Percentiles rank a stretch among this genome's conserved stretches.
phyloP scores from a whole-genome alignment of 164 flowering plant species.

The Aristolochia fimbriata region DNA sequence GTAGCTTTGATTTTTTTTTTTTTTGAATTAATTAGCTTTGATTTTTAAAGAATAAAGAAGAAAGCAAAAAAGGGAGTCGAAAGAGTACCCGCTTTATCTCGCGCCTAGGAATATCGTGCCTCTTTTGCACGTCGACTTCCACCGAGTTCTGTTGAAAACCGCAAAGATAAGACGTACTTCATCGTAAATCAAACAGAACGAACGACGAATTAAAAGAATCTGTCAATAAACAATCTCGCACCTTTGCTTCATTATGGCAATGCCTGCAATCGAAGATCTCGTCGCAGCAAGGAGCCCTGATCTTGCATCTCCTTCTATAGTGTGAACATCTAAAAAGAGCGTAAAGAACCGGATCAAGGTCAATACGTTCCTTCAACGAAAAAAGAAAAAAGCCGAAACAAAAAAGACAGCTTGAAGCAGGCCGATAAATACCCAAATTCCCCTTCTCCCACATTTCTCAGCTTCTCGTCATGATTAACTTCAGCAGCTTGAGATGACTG shows the following conservation, averaged over 20 bases:
- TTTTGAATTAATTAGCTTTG: too few relatives aligned
- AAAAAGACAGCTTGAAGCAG: background rate
- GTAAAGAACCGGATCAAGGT: background rate
- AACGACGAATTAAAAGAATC: background rate
- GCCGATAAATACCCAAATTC: constrained; percentile 28
- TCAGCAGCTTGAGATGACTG: background rate
- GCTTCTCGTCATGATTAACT: constrained; percentile 1
- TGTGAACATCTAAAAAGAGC: constrained; percentile 49
- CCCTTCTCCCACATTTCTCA: constrained; percentile 24
- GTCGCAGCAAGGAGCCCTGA: constrained; percentile 83
- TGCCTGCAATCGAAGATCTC: constrained; percentile 86
- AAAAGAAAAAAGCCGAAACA: background rate
- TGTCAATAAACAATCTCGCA: constrained; percentile 5
- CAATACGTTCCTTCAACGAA: background rate
- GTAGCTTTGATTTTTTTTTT: too few relatives aligned
- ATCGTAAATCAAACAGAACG: background rate
- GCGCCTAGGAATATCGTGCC: constrained; percentile 82
- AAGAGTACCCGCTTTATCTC: constrained; percentile 51
- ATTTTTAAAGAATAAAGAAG: background rate
- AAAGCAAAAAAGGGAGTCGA: constrained; percentile 1
- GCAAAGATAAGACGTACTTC: too few relatives aligned
- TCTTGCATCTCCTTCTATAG: constrained; percentile 76
- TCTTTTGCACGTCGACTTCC: constrained; percentile 38
- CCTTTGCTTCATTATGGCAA: constrained; percentile 91
- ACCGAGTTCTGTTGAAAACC: constrained; percentile 43